Evolutionary conservation across 768 basidiomycete genomes (phyloP), one percentile per base, ranked within the genome.

Genomic region (Kondoa subrosea): DNA sequence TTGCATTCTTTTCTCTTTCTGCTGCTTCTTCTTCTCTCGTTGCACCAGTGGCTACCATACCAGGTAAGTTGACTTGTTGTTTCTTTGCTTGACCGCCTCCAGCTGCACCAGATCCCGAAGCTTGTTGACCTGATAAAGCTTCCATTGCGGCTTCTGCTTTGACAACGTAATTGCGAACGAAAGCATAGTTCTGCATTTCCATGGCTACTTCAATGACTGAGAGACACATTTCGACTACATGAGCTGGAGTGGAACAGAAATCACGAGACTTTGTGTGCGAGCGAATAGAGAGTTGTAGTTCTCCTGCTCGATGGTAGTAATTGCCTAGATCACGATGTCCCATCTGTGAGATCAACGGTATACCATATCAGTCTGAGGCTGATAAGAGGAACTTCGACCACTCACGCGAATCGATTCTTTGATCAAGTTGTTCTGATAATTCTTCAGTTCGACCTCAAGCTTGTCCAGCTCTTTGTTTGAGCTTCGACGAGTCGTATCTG

Each of bases 401-500:
- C 80, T 68, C 76, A 93, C 91, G 74, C 93, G 81, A 73, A 95
- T 92, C 81, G 89, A 91, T 82, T 97, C 93, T 78, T 95, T 97
- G 81, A 97, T 95, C 85, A 96, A 87, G 76, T 95, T 97, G 73
- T 88, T 91, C 71, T 85, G 82, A 75, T 96, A 96, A 14, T 87
- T 89, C 82, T 91, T 92, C 75, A 96, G 80, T 76, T 97, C 93
- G 3, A 91, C 87, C 79, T 95, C 92, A 68, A 95, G 79, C 76
- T 87, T 89, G n/a, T 82, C 83, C 68, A 80, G 81, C 57, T 80
- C 79, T 31, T 79, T 82, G 72, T 85, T 83, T 57, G 63, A 50
- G 29, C 62, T 67, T 8, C 29, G 60, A 64, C 66, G 66, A 4
- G 72, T 68, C 29, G 32, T 26, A 16, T 91, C 87, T 21, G 84